Percentiles rank a stretch among this genome's conserved stretches.
Evolutionary conservation across 768 basidiomycete genomes (phyloP).

Genomic region (Suillus discolor): DNA sequence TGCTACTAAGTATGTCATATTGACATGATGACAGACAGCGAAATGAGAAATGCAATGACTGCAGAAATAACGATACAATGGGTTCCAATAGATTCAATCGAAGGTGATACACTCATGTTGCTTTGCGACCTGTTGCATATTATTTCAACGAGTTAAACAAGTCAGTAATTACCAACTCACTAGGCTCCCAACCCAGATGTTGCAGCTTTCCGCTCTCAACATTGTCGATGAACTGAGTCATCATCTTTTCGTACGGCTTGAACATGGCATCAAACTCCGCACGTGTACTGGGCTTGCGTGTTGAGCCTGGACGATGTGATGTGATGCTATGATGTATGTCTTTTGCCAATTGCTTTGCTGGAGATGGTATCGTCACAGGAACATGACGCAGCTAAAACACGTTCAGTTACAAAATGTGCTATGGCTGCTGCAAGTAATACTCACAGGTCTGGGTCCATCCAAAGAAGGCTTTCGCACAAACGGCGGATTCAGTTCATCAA

Average conservation of each 20-base stretch:
- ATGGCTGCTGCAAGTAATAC: background rate
- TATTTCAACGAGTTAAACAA: background rate
- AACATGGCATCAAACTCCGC: conserved; percentile 27
- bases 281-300: conserved; percentile 19
- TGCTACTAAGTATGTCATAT: background rate
- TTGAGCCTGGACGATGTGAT: background rate
- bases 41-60: background rate
- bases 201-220: conserved; percentile 23
- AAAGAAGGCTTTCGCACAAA: conserved; percentile 1
- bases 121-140: conserved; percentile 3
- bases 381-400: background rate
- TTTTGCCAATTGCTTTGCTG: conserved; percentile 10
- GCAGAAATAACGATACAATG: background rate
- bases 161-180: conserved; percentile 15
- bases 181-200: conserved; percentile 29
- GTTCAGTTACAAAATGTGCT: background rate
- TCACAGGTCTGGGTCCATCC: background rate
- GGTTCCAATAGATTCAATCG: background rate
- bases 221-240: conserved; percentile 22
- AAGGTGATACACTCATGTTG: conserved; percentile 5
- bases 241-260: conserved; percentile 18
- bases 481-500: conserved; percentile 2
- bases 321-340: conserved; percentile 18
- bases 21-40: background rate
- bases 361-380: background rate